Conservation (phyloP, 1,139 yeast species). For the Zygosaccharomyces pseudobailii region DNA sequence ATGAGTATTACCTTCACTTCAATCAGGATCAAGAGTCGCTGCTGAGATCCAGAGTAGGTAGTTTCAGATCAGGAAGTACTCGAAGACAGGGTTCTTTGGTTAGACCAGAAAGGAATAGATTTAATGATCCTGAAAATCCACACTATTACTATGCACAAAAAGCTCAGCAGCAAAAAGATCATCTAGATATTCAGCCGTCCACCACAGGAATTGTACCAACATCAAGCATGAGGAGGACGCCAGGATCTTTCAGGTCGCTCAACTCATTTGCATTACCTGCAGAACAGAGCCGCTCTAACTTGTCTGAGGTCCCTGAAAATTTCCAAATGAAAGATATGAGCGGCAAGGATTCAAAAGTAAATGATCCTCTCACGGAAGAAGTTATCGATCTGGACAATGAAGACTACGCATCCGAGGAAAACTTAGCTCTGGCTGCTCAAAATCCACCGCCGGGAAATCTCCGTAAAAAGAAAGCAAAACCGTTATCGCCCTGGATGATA, state of each 20-base stretch:
- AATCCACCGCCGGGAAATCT: neutral
- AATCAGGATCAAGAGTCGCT: conserved; percentile 21
- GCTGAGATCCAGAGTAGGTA: conserved; percentile 15
- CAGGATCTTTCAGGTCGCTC: neutral
- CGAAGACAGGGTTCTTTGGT: conserved; percentile 50
- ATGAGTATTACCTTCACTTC: conserved; percentile 19
- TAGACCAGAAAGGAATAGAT: conserved; percentile 72
- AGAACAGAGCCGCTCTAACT: neutral
- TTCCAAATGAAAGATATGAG: conserved; percentile 10
- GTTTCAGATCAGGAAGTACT: conserved; percentile 10
- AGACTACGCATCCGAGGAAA: conserved; percentile 1
- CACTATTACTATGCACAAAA: conserved; percentile 79
- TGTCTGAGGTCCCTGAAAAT: conserved; percentile 6
- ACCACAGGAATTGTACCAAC: conserved; percentile 51
- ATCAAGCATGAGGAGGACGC: neutral
- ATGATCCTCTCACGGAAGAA: neutral
- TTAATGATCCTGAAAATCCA: conserved; percentile 62
- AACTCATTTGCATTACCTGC: neutral
- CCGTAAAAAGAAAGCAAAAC: conserved; percentile 3
- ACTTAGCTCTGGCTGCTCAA: neutral
- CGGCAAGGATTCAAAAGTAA: neutral
- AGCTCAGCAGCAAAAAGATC: conserved; percentile 62
- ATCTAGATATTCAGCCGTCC: conserved; percentile 63
- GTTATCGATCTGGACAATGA: conserved; percentile 1
- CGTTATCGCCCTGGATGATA: conserved; percentile 52